These are phyloP conservation scores for Reutealis trisperma DNA, from an alignment of 345 rosid genomes.

Conservation along the genomic window DNA sequence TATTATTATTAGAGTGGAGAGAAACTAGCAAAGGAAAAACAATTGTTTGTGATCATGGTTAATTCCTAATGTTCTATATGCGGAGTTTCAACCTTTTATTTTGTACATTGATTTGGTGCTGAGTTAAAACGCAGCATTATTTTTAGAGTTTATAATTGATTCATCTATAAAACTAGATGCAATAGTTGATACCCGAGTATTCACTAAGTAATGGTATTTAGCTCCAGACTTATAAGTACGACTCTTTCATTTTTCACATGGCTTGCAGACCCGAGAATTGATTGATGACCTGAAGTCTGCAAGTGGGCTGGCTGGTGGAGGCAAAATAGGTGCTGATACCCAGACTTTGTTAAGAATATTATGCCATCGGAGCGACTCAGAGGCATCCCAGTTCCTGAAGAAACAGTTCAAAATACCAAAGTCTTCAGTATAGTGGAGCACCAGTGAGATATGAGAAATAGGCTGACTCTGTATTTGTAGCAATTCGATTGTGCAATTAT, in stretches of 20 bases:
- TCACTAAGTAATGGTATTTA: neutral
- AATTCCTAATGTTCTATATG: too few relatives aligned
- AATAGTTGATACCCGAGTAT: too few relatives aligned
- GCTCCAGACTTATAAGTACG: neutral
- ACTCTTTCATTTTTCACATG: neutral
- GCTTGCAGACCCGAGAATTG: slow-evolving; percentile 75
- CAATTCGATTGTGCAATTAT: neutral
- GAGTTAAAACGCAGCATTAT: neutral
- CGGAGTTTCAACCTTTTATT: too few relatives aligned
- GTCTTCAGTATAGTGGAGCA: slow-evolving; percentile 43
- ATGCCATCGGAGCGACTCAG: slow-evolving; percentile 87
- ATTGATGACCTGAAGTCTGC: slow-evolving; percentile 74
- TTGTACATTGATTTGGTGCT: neutral
- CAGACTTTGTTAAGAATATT: slow-evolving; percentile 75
- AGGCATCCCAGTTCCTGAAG: slow-evolving; percentile 88
- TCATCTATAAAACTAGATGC: too few relatives aligned
- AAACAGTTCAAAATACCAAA: slow-evolving; percentile 92
- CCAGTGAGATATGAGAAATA: neutral
- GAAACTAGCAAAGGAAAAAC: too few relatives aligned
- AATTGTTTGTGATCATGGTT: neutral
- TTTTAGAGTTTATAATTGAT: too few relatives aligned
- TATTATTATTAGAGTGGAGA: too few relatives aligned
- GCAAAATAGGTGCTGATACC: slow-evolving; percentile 77
- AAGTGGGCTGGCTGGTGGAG: slow-evolving; percentile 56
- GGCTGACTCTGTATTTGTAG: slow-evolving; percentile 2